These are phyloP conservation scores for Annulohypoxylon bovei DNA, from an alignment of 495 filamentous ascomycete genomes.

Conservation along the genomic window DNA sequence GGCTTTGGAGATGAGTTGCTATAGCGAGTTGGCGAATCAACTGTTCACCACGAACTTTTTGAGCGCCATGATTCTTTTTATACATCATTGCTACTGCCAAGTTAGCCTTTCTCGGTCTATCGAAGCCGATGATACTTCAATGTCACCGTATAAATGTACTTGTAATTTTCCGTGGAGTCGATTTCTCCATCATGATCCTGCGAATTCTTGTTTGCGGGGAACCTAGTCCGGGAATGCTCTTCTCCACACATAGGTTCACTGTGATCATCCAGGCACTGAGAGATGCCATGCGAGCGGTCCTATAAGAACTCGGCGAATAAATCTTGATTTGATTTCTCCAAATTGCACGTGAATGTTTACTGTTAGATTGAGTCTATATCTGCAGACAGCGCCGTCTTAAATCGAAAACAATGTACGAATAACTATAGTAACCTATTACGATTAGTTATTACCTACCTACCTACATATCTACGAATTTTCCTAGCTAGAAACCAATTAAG, in stretches of 20 bases:
- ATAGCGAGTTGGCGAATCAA: background rate
- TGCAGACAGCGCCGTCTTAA: too few species aligned
- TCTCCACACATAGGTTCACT: constrained; percentile 13
- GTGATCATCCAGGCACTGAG: constrained; percentile 8
- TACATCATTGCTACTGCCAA: constrained; percentile 12
- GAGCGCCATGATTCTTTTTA: constrained; percentile 2
- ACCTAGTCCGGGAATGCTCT: constrained; percentile 17
- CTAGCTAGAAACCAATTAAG: background rate
- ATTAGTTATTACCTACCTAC: too few species aligned
- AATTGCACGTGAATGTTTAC: background rate
- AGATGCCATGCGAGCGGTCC: constrained; percentile 31
- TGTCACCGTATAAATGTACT: background rate
- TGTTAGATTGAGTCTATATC: too few species aligned
- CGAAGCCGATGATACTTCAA: background rate
- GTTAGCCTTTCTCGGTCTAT: constrained; percentile 1
- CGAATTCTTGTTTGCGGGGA: constrained; percentile 28
- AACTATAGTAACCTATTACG: too few species aligned
- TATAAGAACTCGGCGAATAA: constrained; percentile 7
- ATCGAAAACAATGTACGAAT: too few species aligned
- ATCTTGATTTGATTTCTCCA: background rate
- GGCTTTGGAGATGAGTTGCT: background rate
- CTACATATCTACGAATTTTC: too few species aligned
- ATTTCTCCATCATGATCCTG: constrained; percentile 14
- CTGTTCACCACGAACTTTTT: background rate
- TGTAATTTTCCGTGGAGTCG: background rate